phyloP scores from a whole-genome alignment of 345 rosid genomes.

The Gossypium anomalum region DNA sequence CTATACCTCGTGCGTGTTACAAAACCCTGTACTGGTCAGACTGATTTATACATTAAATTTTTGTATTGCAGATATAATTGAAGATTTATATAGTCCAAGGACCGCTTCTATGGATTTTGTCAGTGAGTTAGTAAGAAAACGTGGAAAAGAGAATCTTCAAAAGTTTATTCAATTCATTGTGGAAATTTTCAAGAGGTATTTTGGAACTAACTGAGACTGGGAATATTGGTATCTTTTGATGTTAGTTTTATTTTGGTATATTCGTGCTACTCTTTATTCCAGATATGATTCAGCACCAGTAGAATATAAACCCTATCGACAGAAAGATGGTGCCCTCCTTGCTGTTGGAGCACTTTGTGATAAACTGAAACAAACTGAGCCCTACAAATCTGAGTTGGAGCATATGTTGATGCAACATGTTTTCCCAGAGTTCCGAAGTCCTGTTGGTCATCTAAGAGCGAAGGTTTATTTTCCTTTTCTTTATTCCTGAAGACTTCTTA shows the following conservation, averaged over 20 bases:
- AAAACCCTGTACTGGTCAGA: not conserved
- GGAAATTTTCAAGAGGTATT: conserved; percentile 71
- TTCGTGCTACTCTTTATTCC: conserved; percentile 4
- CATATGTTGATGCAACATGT: conserved; percentile 96
- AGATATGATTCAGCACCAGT: conserved; percentile 79
- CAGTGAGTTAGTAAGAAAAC: conserved; percentile 90
- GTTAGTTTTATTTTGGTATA: not conserved
- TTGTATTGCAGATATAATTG: conserved; percentile 77
- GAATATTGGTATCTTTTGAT: not conserved
- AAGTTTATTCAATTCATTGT: conserved; percentile 82
- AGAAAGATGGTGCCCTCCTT: conserved; percentile 97
- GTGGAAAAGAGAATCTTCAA: conserved; percentile 87
- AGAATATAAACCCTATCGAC: conserved; percentile 80
- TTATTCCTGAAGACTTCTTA: not conserved
- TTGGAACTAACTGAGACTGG: not conserved
- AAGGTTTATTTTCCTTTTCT: conserved; percentile 46
- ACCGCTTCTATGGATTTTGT: conserved; percentile 99
- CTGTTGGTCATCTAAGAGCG: conserved; percentile 94
- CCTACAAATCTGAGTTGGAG: conserved; percentile 88
- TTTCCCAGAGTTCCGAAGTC: conserved; percentile 92
- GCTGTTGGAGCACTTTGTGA: conserved; percentile 98
- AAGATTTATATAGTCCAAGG: conserved; percentile 96
- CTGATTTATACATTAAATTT: conserved; percentile 20
- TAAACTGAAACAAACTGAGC: conserved; percentile 90
- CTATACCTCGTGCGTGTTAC: not conserved